A percentile compares a stretch with the other conserved stretches of the same genome.
phyloP scores from a whole-genome alignment of 2,329 filamentous ascomycete genomes.

The Acarospora socialis region DNA sequence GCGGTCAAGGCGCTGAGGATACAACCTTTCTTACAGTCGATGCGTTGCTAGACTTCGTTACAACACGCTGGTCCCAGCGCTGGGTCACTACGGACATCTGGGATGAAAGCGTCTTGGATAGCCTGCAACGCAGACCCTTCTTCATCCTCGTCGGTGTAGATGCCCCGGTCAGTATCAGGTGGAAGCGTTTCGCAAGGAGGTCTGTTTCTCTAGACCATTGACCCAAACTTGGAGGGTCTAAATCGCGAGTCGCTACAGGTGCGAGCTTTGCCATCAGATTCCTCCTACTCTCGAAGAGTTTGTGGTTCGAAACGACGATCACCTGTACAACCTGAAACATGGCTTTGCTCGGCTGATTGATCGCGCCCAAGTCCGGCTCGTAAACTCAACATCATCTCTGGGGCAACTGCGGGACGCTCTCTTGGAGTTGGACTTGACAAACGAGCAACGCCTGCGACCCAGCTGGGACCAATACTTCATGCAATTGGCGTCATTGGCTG shows the following conservation, averaged over 20 bases:
- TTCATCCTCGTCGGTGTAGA: constrained; percentile 88
- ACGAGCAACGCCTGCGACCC: constrained; percentile 67
- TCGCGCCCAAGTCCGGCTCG: constrained; percentile 66
- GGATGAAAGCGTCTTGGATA: constrained; percentile 57
- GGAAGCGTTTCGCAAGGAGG: constrained; percentile 57
- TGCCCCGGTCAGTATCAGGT: constrained; percentile 71
- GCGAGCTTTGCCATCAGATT: constrained; percentile 31
- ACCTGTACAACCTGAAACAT: constrained; percentile 53
- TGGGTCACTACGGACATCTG: constrained; percentile 81
- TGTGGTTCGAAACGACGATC: constrained; percentile 50
- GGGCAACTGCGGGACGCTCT: constrained; percentile 59
- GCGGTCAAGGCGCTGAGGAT: not conserved
- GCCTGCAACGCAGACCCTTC: constrained; percentile 67
- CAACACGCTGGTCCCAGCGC: constrained; percentile 63
- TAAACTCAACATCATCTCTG: constrained; percentile 68
- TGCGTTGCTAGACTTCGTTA: constrained; percentile 70
- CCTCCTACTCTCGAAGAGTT: constrained; percentile 45
- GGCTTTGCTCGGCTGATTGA: constrained; percentile 67
- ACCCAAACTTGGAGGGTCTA: constrained; percentile 29
- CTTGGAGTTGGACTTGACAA: constrained; percentile 57
- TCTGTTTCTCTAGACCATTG: constrained; percentile 40
- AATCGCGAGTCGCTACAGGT: constrained; percentile 24
- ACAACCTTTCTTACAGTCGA: constrained; percentile 45
- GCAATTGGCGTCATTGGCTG: constrained; percentile 82
- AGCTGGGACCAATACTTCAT: constrained; percentile 98